These are phyloP conservation scores for Lipomyces orientalis DNA, from an alignment of 805 yeast genomes.

Conservation along the genomic window DNA sequence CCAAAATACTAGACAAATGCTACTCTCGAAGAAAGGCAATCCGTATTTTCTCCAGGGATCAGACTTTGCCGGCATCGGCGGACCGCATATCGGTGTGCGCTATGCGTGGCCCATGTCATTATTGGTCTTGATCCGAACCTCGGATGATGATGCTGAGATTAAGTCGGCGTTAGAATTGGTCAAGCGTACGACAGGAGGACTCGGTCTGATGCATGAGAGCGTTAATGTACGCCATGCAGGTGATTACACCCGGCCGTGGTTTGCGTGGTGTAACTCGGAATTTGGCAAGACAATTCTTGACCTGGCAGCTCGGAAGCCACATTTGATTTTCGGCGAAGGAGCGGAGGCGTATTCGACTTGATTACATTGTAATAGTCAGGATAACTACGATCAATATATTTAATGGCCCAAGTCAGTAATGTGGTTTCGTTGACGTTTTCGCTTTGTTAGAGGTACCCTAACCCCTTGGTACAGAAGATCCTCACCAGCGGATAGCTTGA, in stretches of 20 bases:
- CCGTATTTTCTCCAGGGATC: slow-evolving; percentile 75
- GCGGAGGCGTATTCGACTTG: background rate
- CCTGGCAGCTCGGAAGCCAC: slow-evolving; percentile 73
- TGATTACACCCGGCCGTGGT: slow-evolving; percentile 84
- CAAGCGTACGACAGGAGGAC: slow-evolving; percentile 66
- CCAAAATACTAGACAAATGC: slow-evolving; percentile 79
- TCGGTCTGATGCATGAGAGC: slow-evolving; percentile 86
- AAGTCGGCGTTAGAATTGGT: slow-evolving; percentile 54
- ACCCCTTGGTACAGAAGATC: too few species aligned
- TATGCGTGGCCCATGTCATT: slow-evolving; percentile 93
- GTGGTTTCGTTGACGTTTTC: too few species aligned
- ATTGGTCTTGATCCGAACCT: slow-evolving; percentile 74
- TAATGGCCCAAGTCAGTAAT: too few species aligned
- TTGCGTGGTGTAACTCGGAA: slow-evolving; percentile 93
- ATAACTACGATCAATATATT: background rate
- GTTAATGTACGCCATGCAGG: slow-evolving; percentile 63
- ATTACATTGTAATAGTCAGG: background rate
- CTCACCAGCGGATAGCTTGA: too few species aligned
- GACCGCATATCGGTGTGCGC: slow-evolving; percentile 83
- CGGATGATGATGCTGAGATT: slow-evolving; percentile 74
- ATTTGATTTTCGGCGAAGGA: slow-evolving; percentile 61
- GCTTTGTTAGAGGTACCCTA: too few species aligned
- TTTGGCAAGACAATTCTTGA: slow-evolving; percentile 86
- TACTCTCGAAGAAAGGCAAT: slow-evolving; percentile 69
- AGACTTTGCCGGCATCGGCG: slow-evolving; percentile 79